These are phyloP conservation scores for Nigrospora oryzae DNA, from an alignment of 2,329 filamentous ascomycete species.

Conservation along the genomic window DNA sequence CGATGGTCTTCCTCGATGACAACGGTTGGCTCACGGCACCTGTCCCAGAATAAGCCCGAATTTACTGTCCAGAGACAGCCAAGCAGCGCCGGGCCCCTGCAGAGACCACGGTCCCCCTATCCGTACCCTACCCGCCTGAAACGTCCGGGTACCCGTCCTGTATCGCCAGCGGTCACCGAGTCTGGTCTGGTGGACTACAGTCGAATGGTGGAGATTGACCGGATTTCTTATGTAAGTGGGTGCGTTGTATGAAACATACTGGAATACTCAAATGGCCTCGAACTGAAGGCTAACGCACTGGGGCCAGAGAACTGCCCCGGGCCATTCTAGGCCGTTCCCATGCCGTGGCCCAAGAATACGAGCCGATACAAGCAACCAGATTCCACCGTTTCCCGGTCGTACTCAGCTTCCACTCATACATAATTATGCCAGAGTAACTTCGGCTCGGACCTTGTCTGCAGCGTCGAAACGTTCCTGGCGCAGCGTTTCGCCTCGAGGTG, in stretches of 20 bases:
- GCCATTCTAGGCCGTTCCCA: conserved; percentile 9
- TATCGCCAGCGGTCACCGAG: conserved; percentile 40
- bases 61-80: conserved; percentile 38
- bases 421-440: conserved; percentile 3
- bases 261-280: no score
- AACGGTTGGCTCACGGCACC: conserved; percentile 35
- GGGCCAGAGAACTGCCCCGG: not conserved
- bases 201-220: conserved; percentile 41
- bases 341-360: no score
- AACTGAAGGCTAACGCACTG: no score
- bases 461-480: conserved; percentile 19
- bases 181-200: conserved; percentile 39
- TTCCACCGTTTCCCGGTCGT: no score
- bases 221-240: conserved; percentile 37
- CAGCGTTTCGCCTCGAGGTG: conserved; percentile 20
- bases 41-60: conserved; percentile 39
- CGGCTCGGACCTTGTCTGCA: conserved; percentile 24
- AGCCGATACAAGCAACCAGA: no score
- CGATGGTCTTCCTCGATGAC: conserved; percentile 48
- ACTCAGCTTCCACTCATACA: no score
- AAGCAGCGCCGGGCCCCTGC: conserved; percentile 27
- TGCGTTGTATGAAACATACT: not conserved
- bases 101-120: conserved; percentile 50
- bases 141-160: conserved; percentile 40
- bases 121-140: conserved; percentile 50